Conservation (phyloP, 768 basidiomycete genomes). For the Clavulina sp. region DNA sequence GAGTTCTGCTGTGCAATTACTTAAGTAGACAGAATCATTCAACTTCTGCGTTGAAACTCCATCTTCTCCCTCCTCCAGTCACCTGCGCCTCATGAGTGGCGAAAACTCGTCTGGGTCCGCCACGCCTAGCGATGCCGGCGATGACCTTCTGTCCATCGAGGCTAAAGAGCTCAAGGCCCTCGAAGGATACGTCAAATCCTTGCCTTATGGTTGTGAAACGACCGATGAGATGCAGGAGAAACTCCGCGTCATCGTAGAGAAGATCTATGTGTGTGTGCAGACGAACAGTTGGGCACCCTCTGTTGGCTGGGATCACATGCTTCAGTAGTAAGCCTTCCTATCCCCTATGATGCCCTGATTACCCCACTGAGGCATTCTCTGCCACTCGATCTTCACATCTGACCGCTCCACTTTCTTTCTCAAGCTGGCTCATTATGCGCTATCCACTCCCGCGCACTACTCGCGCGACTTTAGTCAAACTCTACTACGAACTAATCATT, state of each 20-base stretch:
- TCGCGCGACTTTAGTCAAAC: slow-evolving; percentile 50
- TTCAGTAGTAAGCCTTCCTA: slow-evolving; percentile 43
- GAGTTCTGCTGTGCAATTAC: too few species aligned
- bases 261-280: slow-evolving; percentile 51
- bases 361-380: background rate
- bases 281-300: slow-evolving; percentile 58
- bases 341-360: background rate
- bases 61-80: too few species aligned
- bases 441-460: slow-evolving; percentile 56
- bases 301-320: slow-evolving; percentile 60
- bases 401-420: background rate
- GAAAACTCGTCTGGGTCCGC: too few species aligned
- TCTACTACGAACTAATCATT: slow-evolving; percentile 62
- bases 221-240: slow-evolving; percentile 51
- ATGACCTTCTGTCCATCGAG: too few species aligned
- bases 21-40: too few species aligned
- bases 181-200: slow-evolving; percentile 13
- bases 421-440: slow-evolving; percentile 64
- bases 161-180: background rate
- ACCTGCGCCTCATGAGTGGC: too few species aligned
- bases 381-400: background rate
- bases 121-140: too few species aligned
- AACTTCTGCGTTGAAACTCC: too few species aligned
- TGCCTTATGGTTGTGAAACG: slow-evolving; percentile 61
- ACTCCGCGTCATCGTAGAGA: slow-evolving; percentile 51